Conservation (phyloP, 805 yeast genomes). For the Pichia membranifaciens region DNA sequence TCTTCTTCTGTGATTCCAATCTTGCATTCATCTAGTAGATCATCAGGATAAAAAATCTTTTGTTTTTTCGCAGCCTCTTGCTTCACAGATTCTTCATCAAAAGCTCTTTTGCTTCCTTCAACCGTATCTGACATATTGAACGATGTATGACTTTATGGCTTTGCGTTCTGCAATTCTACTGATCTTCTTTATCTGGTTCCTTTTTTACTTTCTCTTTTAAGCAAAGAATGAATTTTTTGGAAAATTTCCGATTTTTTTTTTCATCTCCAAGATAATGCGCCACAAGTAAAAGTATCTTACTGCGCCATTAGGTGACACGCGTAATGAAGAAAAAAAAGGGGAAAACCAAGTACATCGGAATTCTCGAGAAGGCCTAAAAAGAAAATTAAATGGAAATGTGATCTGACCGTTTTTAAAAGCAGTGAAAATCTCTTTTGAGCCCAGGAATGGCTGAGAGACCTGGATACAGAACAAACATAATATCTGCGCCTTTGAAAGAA, state of each 20-base stretch:
- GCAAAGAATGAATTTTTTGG: no score
- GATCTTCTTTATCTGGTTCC: no score
- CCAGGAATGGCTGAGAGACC: neutral
- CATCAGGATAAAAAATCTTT: neutral
- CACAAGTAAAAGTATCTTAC: no score
- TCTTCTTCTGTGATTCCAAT: slow-evolving; percentile 60
- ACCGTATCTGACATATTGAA: neutral
- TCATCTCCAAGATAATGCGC: no score
- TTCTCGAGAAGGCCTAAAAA: neutral
- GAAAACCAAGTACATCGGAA: no score
- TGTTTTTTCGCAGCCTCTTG: slow-evolving; percentile 4
- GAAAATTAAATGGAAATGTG: neutral
- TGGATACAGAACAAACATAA: neutral
- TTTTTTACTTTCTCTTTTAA: no score
- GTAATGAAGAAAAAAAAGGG: no score
- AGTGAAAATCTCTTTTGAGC: neutral
- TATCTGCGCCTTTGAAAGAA: neutral
- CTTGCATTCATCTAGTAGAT: neutral
- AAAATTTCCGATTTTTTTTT: no score
- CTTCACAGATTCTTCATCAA: neutral
- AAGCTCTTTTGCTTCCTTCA: slow-evolving; percentile 3
- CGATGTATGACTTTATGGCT: no score
- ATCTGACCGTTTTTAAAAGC: no score
- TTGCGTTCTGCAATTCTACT: no score
- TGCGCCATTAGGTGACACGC: no score